A percentile compares a stretch with the other conserved stretches of the same genome.
Conservation (phyloP, 352 stramenopile species). For the Aphanomyces cochlioides region DNA sequence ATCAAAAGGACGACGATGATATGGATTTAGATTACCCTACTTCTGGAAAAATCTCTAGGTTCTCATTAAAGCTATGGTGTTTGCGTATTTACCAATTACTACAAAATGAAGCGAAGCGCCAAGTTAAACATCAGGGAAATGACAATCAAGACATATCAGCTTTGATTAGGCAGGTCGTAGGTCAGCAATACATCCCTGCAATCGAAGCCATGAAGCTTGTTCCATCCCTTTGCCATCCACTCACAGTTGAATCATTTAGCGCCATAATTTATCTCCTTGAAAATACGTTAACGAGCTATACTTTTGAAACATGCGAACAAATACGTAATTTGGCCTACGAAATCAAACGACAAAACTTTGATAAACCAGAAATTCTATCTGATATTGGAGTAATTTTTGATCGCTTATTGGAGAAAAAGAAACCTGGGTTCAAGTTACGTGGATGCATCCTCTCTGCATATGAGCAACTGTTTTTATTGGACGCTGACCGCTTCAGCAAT, state of each 20-base stretch:
- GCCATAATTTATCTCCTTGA: conserved; percentile 7
- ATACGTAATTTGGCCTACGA: background rate
- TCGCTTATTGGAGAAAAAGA: too few species aligned
- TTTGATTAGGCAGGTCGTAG: conserved; percentile 8
- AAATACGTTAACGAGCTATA: background rate
- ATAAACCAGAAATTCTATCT: background rate
- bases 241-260: conserved; percentile 5
- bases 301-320: background rate
- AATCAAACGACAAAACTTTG: background rate
- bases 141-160: conserved; percentile 2
- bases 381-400: conserved; percentile 9
- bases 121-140: background rate
- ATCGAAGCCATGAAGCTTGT: background rate
- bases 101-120: conserved; percentile 10
- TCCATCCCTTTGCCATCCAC: conserved; percentile 1
- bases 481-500: conserved; percentile 44
- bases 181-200: conserved; percentile 10
- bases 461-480: conserved; percentile 33
- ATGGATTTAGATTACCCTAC: background rate
- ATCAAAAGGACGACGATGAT: background rate
- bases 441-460: background rate
- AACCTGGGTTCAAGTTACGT: background rate
- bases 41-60: background rate
- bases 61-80: conserved; percentile 10
- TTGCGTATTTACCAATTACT: conserved; percentile 24